Evolutionary conservation across 306 rosid species (phyloP).

Genomic region (Abrus pulchellus): DNA sequence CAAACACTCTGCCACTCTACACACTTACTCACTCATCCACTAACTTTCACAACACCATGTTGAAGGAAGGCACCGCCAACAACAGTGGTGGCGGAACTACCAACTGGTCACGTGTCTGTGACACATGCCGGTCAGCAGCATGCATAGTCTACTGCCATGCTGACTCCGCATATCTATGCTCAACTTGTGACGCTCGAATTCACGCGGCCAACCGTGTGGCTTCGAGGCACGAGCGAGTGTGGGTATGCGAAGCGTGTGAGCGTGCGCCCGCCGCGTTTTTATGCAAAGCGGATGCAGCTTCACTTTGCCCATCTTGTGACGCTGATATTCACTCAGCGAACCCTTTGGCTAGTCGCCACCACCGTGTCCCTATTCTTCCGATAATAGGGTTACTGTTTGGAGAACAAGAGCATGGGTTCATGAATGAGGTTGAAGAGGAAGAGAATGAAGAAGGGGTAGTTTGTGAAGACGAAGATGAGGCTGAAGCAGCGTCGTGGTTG

Average conservation of each 20-base stretch:
- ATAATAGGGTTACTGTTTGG: conserved; percentile 36
- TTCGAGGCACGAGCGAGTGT: conserved; percentile 74
- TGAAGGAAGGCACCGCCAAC: conserved; percentile 52
- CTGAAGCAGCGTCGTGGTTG: conserved; percentile 86
- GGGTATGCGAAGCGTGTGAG: conserved; percentile 84
- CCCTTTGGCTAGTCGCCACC: conserved; percentile 82
- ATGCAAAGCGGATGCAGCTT: conserved; percentile 83
- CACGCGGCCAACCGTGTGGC: conserved; percentile 65
- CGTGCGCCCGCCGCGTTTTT: conserved; percentile 71
- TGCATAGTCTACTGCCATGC: conserved; percentile 72
- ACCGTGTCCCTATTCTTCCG: conserved; percentile 73
- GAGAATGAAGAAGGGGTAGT: conserved; percentile 38
- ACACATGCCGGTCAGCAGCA: conserved; percentile 66
- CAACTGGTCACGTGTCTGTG: conserved; percentile 65
- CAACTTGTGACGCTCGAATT: conserved; percentile 60
- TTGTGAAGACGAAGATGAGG: conserved; percentile 60
- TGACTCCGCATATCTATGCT: conserved; percentile 71
- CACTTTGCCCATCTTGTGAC: conserved; percentile 82
- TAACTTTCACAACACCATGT: conserved; percentile 38
- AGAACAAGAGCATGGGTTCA: background rate
- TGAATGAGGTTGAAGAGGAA: conserved; percentile 34
- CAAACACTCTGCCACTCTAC: background rate
- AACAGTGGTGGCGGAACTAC: background rate
- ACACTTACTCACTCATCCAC: background rate
- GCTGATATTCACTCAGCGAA: conserved; percentile 84